Base-by-base conservation (phyloP, 768 basidiomycete species). In the Leccinum obscurum region DNA sequence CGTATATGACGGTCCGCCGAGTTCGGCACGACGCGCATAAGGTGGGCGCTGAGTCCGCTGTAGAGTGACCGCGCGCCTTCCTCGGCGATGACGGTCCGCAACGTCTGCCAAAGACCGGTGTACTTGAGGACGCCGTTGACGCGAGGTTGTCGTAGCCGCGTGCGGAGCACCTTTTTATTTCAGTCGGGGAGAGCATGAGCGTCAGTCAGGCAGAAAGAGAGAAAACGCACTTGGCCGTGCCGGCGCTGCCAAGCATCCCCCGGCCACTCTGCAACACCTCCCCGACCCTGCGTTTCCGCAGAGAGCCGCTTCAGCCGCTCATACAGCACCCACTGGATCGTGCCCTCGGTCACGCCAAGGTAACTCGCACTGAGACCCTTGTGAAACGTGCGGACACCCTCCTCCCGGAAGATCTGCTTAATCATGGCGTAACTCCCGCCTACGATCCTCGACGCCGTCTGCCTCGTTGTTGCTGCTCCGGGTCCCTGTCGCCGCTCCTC, bases 271-370 rank as follows among this genome's bases (percentile, higher is more conserved):
- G 71, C 74, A 4, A 79, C 66, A 4, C 85, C 83, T 11, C 89
- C 85, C 56, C 78, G 78, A 0, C 82, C 84, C 60, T 89, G 81
- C 14, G 80, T 74, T 1, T 74, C 75, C 32, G 77, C 77, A 5
- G 81, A 86, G 34, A 95, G 66, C 63, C 75, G 81, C 76, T 98
- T 98, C 67, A 98, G 78, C 55, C 89, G 85, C 76, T 99, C 97
- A 72, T 99, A 98, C 15, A 99, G 77, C 41, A 90, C 90, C 97
- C 97, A 99, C 73, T 98, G 95, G 53, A 99, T 98, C 20, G 93
- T 93, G 3, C 89, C 89, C 74, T 99, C 97, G 22, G 95, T 92
- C 15, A 98, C 95, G 22, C 97, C 97, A 9, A 99, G 81, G 75
- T 96, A 94, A 63, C 92, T 94, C 59, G 97, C 97, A 64, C 89